Evolutionary conservation across 139 green algal species (phyloP), one percentile per base, ranked within the genome.

Genomic region (Coccomyxa sp.): DNA sequence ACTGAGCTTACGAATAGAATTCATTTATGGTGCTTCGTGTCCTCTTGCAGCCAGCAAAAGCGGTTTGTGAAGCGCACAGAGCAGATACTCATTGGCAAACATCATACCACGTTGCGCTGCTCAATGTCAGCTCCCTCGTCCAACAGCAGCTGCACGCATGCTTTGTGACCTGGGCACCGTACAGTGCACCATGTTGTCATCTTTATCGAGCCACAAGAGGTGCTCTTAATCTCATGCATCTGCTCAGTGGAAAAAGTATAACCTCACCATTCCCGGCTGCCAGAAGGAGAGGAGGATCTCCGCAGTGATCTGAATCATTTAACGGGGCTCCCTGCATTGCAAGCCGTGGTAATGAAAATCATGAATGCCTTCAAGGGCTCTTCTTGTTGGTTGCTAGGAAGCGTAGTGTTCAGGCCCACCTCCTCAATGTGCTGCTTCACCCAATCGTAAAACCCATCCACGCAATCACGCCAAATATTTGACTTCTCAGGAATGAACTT

Each of bases 381-480:
- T 51, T 51, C 38, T 51, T 51, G 38, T 7, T 51, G 3, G 38
- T 51, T 51, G 38, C 38, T 51, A 51, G 38, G 38, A 7, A 51
- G 38, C n/a, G n/a, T n/a, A n/a, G n/a, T n/a, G n/a, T n/a, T 3
- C 38, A 51, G 38, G 38, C 38, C 38, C 59, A 93, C 92, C 89
- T 98, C 95, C 79, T 89, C 67, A 32, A 98, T 94, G 85, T 98
- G 94, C 86, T 97, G 94, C 85, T 95, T 94, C 31, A 98, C 94
- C 95, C 95, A 98, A 88, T 98, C 96, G 81, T 97, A 95, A 78
- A 95, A 94, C 13, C 96, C 95, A 83, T 98, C 96, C 25, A 96
- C 94, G 88, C 92, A 96, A 83, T 98, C 96, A 13, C 96, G 87
- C 96, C 96, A 98, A 76, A 98, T 98, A 88, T 98, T 98, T 80